Conservation (phyloP, 2,329 filamentous ascomycete genomes). For the Neocucurbitaria cava region DNA sequence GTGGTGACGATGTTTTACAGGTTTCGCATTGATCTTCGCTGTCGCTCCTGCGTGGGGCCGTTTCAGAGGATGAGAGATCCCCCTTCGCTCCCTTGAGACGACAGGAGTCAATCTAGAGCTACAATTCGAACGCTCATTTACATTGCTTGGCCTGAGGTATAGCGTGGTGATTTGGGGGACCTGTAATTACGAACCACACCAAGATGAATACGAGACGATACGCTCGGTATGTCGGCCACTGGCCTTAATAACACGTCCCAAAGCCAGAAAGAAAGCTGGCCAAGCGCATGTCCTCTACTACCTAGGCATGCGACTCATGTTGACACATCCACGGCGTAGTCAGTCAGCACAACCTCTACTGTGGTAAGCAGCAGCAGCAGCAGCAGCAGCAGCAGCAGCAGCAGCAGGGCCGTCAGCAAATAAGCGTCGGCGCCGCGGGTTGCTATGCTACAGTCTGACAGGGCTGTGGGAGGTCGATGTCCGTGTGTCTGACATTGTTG, state of each 20-base stretch:
- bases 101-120: background rate
- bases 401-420: background rate
- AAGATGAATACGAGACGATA: background rate
- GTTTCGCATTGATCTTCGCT: constrained; percentile 17
- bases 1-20: constrained; percentile 8
- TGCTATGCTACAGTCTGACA: constrained; percentile 2
- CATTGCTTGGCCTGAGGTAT: background rate
- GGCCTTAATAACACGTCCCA: background rate
- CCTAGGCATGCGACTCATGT: background rate
- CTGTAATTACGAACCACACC: background rate
- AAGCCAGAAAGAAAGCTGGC: background rate
- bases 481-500: background rate
- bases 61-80: constrained; percentile 8
- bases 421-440: background rate
- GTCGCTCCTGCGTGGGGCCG: constrained; percentile 5
- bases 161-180: background rate
- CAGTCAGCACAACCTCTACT: background rate
- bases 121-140: background rate
- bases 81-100: background rate
- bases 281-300: background rate
- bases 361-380: too few species aligned
- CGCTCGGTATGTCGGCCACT: background rate
- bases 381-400: too few species aligned
- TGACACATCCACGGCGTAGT: background rate
- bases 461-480: constrained; percentile 11